These are phyloP conservation scores for Gastrolobium bilobum DNA, from an alignment of 306 rosid species.

Conservation along the genomic window DNA sequence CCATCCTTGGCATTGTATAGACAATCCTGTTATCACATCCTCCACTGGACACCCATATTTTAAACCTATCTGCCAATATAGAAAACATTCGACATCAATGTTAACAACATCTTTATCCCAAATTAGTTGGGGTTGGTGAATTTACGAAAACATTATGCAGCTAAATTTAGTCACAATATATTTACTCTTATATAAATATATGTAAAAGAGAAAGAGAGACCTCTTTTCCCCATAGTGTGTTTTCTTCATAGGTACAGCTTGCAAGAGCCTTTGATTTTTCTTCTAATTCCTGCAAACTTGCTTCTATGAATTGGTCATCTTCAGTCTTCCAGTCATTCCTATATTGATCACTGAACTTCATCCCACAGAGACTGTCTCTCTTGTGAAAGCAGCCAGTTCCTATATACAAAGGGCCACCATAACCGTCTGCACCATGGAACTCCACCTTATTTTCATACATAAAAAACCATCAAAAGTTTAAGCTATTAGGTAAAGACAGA, in stretches of 20 bases:
- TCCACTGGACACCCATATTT: constrained; percentile 81
- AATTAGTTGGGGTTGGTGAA: too few relatives aligned
- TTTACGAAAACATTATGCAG: neutral
- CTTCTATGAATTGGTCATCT: constrained; percentile 39
- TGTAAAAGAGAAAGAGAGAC: constrained; percentile 37
- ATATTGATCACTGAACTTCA: constrained; percentile 53
- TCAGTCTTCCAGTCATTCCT: constrained; percentile 53
- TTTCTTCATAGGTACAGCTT: constrained; percentile 70
- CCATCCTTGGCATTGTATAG: constrained; percentile 76
- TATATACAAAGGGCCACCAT: constrained; percentile 71
- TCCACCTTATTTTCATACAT: constrained; percentile 61
- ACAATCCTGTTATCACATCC: constrained; percentile 83
- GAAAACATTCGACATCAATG: too few relatives aligned
- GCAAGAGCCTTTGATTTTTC: constrained; percentile 68
- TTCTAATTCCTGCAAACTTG: constrained; percentile 53
- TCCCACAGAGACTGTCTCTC: constrained; percentile 78
- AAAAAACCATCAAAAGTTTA: neutral
- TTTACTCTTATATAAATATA: neutral
- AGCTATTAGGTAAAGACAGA: neutral
- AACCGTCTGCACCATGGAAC: constrained; percentile 70
- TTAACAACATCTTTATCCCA: too few relatives aligned
- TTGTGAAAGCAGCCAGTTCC: constrained; percentile 87
- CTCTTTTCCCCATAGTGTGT: constrained; percentile 87
- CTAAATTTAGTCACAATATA: neutral
- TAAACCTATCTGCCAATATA: constrained; percentile 70